These are phyloP conservation scores for Arabidopsis arenosa DNA, from an alignment of 345 rosid genomes.

Conservation along the genomic window DNA sequence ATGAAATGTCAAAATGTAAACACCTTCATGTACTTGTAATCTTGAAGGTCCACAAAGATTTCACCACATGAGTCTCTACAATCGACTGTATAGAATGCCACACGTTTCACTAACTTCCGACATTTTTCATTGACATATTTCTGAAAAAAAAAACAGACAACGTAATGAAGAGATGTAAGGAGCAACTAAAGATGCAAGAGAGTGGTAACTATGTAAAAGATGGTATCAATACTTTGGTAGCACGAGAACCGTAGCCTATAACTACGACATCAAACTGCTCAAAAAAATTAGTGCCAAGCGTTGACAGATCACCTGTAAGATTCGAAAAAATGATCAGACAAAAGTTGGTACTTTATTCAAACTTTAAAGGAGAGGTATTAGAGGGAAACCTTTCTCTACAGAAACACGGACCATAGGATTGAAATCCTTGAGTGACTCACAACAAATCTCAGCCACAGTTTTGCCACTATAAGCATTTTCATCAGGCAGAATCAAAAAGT, in stretches of 20 bases:
- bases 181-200: constrained; percentile 6
- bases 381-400: constrained; percentile 65
- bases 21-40: constrained; percentile 68
- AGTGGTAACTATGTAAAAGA: not conserved
- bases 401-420: constrained; percentile 94
- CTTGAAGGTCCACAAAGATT: constrained; percentile 85
- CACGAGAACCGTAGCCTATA: constrained; percentile 67
- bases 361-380: not conserved
- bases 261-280: constrained; percentile 80
- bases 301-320: constrained; percentile 74
- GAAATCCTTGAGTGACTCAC: constrained; percentile 81
- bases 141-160: constrained; percentile 43
- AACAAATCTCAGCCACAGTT: constrained; percentile 83
- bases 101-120: constrained; percentile 66
- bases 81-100: constrained; percentile 84
- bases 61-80: constrained; percentile 89
- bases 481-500: constrained; percentile 75
- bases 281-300: constrained; percentile 59
- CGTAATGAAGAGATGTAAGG: constrained; percentile 4
- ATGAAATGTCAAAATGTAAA: not conserved
- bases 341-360: not conserved
- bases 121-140: constrained; percentile 80
- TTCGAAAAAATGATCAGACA: not conserved
- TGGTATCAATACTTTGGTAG: constrained; percentile 57
- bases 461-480: constrained; percentile 59